These are phyloP conservation scores for Daldinia bambusicola DNA, from an alignment of 495 filamentous ascomycete species.

Conservation along the genomic window DNA sequence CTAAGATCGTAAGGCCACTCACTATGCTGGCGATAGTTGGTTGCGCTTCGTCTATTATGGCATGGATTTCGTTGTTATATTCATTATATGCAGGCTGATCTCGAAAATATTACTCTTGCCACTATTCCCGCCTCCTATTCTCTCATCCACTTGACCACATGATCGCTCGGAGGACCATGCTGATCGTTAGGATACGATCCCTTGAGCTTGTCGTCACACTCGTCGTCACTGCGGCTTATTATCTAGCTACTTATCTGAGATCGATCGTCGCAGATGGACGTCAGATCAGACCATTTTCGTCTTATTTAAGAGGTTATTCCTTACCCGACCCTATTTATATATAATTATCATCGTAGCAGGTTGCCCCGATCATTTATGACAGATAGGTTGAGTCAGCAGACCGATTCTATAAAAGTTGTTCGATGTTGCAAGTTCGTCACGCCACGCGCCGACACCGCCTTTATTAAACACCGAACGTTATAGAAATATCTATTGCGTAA, in stretches of 20 bases:
- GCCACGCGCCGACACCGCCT: slow-evolving; percentile 3
- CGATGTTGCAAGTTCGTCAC: slow-evolving; percentile 12
- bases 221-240: background rate
- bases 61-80: background rate
- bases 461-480: background rate
- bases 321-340: background rate
- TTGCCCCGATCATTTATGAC: background rate
- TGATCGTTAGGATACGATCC: background rate
- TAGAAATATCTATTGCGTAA: background rate
- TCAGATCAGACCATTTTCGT: background rate
- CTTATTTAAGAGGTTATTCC: background rate
- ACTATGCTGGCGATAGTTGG: background rate
- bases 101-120: background rate
- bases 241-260: too few species aligned
- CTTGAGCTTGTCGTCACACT: background rate
- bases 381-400: background rate
- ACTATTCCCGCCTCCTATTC: background rate
- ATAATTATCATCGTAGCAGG: background rate
- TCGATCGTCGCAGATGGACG: background rate
- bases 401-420: background rate
- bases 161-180: background rate
- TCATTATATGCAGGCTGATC: background rate
- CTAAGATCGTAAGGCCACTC: background rate
- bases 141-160: background rate
- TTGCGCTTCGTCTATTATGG: background rate